These are phyloP conservation scores for Aspergillus sp. DNA, from an alignment of 2,329 filamentous ascomycete species.

Conservation along the genomic window DNA sequence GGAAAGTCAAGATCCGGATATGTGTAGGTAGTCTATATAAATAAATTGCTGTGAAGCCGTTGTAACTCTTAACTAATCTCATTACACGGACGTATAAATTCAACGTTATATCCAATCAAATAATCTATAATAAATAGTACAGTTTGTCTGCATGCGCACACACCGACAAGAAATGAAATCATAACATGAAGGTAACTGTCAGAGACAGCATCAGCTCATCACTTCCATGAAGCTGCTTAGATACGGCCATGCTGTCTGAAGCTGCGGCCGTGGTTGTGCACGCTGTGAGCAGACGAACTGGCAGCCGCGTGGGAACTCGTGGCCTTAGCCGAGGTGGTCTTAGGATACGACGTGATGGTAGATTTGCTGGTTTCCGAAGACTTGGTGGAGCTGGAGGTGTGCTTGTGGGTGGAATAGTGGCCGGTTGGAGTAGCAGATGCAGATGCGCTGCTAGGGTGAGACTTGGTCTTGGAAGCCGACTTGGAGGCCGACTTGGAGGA, in stretches of 20 bases:
- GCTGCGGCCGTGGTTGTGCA: background rate
- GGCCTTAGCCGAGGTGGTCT: background rate
- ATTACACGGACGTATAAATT: background rate
- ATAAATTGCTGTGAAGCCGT: too few species aligned
- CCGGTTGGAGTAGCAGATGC: background rate
- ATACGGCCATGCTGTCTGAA: background rate
- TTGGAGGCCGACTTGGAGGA: background rate
- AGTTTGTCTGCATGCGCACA: background rate
- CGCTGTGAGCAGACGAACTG: background rate
- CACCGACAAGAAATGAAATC: background rate
- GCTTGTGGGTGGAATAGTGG: background rate
- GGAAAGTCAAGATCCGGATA: too few species aligned
- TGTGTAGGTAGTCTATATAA: too few species aligned
- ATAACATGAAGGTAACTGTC: background rate
- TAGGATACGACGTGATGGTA: background rate
- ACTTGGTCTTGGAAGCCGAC: background rate
- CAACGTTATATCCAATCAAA: background rate
- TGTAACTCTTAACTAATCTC: too few species aligned
- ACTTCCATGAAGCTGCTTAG: background rate
- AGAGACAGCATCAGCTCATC: background rate
- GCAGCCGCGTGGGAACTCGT: background rate
- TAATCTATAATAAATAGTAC: background rate
- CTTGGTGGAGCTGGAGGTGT: background rate
- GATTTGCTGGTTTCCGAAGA: background rate
- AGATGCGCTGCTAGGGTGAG: slow-evolving; percentile 1